Evolutionary conservation across 257 asterid genomes (phyloP).

Genomic region (Solanum habrochaites): DNA sequence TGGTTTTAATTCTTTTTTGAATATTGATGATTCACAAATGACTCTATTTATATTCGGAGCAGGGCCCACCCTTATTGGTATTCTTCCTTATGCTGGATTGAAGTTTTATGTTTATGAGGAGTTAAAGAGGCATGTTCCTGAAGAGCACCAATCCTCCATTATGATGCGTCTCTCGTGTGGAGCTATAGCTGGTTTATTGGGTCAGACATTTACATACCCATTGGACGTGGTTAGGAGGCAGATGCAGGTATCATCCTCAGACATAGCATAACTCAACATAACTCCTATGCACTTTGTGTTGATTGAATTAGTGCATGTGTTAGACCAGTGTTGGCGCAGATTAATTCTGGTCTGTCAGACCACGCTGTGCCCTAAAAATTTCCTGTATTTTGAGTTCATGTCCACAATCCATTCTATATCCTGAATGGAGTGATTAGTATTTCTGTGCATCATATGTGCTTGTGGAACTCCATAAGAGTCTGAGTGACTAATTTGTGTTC

Average conservation of each 20-base stretch:
- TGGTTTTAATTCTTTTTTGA: background rate
- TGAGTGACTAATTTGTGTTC: background rate
- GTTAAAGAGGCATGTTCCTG: conserved; percentile 73
- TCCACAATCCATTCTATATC: background rate
- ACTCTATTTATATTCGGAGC: background rate
- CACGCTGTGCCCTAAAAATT: background rate
- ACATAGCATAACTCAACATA: background rate
- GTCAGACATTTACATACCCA: conserved; percentile 92
- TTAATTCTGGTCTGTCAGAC: background rate
- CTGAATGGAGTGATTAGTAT: background rate
- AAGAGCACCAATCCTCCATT: conserved; percentile 73
- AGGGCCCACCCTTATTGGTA: conserved; percentile 94
- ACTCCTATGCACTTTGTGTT: background rate
- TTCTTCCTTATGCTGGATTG: conserved; percentile 93
- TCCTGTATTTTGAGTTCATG: background rate
- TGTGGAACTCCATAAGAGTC: background rate
- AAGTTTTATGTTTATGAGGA: conserved; percentile 87
- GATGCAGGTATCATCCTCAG: conserved; percentile 64
- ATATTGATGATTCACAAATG: background rate
- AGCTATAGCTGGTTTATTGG: conserved; percentile 91
- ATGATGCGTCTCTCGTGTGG: conserved; percentile 82
- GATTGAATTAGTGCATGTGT: background rate
- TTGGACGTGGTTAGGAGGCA: conserved; percentile 93
- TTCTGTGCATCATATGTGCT: background rate
- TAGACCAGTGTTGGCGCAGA: background rate